A percentile compares a stretch with the other conserved stretches of the same genome.
Conservation (phyloP, 805 yeast genomes). For the Jamesozyma lodderae region DNA sequence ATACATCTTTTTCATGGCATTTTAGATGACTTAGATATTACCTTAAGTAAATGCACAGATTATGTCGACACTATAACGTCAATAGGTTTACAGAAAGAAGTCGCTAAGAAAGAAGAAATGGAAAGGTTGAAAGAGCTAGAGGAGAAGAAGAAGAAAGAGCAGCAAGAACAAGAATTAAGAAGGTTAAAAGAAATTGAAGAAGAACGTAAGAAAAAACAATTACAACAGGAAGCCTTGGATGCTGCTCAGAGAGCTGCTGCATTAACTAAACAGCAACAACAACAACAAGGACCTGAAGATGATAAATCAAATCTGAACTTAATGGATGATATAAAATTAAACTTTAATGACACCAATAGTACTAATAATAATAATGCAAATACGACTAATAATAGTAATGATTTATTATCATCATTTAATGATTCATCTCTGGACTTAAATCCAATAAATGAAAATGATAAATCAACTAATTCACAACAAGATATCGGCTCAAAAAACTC, state of each 20-base stretch:
- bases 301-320: conserved; percentile 4
- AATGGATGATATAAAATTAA: conserved; percentile 8
- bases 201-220: conserved; percentile 3
- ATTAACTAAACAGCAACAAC: conserved; percentile 5
- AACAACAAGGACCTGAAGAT: conserved; percentile 5
- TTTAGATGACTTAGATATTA: conserved; percentile 26
- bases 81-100: conserved; percentile 26
- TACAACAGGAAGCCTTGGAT: conserved; percentile 3
- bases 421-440: background rate
- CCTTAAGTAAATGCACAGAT: conserved; percentile 19
- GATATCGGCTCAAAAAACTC: background rate
- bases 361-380: conserved; percentile 2
- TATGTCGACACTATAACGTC: conserved; percentile 24
- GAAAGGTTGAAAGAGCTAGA: conserved; percentile 18
- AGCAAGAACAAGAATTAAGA: conserved; percentile 8
- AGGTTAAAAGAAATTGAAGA: conserved; percentile 6
- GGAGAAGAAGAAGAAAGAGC: conserved; percentile 16
- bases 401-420: background rate
- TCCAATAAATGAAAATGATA: background rate
- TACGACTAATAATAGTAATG: conserved; percentile 2
- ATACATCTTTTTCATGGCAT: conserved; percentile 24
- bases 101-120: conserved; percentile 23
- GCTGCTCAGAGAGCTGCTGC: conserved; percentile 17
- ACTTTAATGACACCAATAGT: conserved; percentile 6
- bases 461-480: background rate